phyloP scores from a whole-genome alignment of 306 rosid genomes.

The Citrullus colocynthis region DNA sequence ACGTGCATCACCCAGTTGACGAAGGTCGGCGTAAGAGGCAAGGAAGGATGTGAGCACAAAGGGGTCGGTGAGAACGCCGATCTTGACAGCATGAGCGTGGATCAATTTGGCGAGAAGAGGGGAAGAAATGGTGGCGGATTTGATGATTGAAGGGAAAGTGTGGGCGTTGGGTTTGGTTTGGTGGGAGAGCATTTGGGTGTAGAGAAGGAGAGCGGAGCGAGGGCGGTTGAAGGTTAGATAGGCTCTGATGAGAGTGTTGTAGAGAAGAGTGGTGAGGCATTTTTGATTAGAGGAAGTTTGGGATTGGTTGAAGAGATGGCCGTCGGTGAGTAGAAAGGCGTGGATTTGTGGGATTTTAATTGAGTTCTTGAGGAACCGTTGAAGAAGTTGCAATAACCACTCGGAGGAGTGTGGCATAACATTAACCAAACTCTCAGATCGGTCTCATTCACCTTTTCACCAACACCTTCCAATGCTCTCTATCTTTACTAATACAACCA shows the following conservation, averaged over 20 bases:
- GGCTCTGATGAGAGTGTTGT: constrained; percentile 52
- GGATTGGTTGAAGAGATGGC: constrained; percentile 25
- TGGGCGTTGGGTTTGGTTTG: constrained; percentile 40
- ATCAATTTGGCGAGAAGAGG: constrained; percentile 21
- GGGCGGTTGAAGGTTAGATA: constrained; percentile 24
- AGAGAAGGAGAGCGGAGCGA: constrained; percentile 32
- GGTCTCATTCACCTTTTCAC: no score
- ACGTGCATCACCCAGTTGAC: constrained; percentile 22
- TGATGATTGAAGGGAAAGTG: constrained; percentile 61
- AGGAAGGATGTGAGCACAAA: constrained; percentile 52
- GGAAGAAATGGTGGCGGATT: constrained; percentile 20
- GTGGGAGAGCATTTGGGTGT: constrained; percentile 57
- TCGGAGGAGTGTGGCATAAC: constrained; percentile 23
- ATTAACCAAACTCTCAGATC: background rate
- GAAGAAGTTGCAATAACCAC: constrained; percentile 51
- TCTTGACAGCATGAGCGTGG: constrained; percentile 46
- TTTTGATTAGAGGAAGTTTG: constrained; percentile 14
- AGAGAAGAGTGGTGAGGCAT: constrained; percentile 56
- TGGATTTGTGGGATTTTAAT: constrained; percentile 49
- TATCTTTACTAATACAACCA: no score
- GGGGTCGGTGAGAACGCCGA: constrained; percentile 36
- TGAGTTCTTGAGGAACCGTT: constrained; percentile 22
- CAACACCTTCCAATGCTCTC: no score
- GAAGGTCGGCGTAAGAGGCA: constrained; percentile 14
- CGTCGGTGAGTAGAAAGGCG: constrained; percentile 32